Evolutionary conservation across 805 yeast species (phyloP).

Genomic region (Candida odintsovae): DNA sequence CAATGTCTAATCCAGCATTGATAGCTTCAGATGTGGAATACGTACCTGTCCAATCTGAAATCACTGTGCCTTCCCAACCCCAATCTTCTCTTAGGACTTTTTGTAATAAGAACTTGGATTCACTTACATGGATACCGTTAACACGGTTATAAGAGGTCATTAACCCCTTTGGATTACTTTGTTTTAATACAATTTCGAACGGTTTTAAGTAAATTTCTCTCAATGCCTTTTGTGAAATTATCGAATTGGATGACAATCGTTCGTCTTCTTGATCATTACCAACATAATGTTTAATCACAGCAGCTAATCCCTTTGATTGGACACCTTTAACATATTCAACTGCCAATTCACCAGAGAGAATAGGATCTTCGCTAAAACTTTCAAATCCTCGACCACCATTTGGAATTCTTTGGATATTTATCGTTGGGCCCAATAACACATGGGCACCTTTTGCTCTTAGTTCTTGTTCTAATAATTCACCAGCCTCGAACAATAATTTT

Average conservation of each 20-base stretch:
- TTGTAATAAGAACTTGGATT: constrained; percentile 36
- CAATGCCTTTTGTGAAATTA: constrained; percentile 53
- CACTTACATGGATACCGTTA: constrained; percentile 54
- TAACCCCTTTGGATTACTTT: constrained; percentile 45
- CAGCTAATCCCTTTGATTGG: constrained; percentile 44
- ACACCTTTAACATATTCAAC: constrained; percentile 49
- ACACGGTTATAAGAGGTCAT: constrained; percentile 64
- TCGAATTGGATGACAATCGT: constrained; percentile 41
- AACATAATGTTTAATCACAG: constrained; percentile 58
- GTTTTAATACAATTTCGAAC: constrained; percentile 51
- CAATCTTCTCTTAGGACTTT: constrained; percentile 50
- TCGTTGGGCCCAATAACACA: constrained; percentile 43
- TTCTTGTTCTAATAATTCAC: constrained; percentile 47
- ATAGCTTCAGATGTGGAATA: constrained; percentile 42
- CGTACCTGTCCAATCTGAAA: constrained; percentile 64
- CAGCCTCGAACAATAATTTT: constrained; percentile 42
- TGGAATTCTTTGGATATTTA: constrained; percentile 53
- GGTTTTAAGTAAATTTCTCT: constrained; percentile 62
- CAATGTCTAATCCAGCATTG: constrained; percentile 54
- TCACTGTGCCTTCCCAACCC: constrained; percentile 48
- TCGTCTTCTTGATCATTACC: constrained; percentile 60
- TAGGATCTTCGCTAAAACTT: constrained; percentile 58
- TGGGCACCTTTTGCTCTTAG: constrained; percentile 49
- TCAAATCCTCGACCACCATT: constrained; percentile 62
- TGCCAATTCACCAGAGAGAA: constrained; percentile 39